phyloP scores from a whole-genome alignment of 2,329 filamentous ascomycete genomes.

The Harringtonia aguacate region DNA sequence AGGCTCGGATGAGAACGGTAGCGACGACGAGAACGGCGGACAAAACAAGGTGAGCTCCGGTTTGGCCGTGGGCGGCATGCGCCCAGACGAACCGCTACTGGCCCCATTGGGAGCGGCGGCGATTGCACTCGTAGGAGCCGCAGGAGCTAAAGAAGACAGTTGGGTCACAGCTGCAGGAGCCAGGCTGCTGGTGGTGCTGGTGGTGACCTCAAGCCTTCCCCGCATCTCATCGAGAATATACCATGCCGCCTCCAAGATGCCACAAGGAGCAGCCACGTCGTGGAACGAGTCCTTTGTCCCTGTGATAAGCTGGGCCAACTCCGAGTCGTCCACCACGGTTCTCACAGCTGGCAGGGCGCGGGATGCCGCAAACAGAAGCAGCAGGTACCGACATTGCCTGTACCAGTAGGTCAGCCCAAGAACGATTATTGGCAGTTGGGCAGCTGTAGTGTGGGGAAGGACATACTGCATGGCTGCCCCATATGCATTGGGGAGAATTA shows the following conservation, averaged over 20 bases:
- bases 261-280: constrained; percentile 1
- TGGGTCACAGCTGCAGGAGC: too few species aligned
- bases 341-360: constrained; percentile 1
- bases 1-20: neutral
- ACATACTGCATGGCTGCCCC: constrained; percentile 8
- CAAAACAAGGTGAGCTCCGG: too few species aligned
- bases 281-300: constrained; percentile 4
- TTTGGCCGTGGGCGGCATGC: too few species aligned
- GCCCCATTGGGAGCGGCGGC: too few species aligned
- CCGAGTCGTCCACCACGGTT: neutral
- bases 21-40: constrained; percentile 7
- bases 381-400: constrained; percentile 12
- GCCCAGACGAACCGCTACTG: too few species aligned
- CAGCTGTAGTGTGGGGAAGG: neutral
- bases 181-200: neutral
- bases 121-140: too few species aligned
- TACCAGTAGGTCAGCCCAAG: constrained; percentile 1
- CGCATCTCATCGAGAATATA: constrained; percentile 3
- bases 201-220: neutral
- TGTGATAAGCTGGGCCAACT: constrained; percentile 6
- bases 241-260: constrained; percentile 7
- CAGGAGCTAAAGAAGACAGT: too few species aligned
- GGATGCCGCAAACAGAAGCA: constrained; percentile 10
- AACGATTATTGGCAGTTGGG: neutral
- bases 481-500: constrained; percentile 10